phyloP scores from a whole-genome alignment of 1,139 yeast genomes.

The Candida sp. region DNA sequence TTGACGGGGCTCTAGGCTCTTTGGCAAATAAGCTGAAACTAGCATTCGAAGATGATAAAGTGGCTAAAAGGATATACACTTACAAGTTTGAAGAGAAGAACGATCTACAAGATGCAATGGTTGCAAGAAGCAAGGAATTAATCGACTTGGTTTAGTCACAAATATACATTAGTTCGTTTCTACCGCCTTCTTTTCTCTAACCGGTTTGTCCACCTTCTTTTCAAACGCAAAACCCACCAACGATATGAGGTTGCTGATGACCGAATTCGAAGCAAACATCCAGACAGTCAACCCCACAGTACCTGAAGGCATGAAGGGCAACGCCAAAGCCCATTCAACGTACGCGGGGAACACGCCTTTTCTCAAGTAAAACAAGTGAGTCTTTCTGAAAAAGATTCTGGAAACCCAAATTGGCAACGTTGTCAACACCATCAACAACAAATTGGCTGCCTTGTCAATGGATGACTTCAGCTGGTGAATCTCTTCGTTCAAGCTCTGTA shows the following conservation, averaged over 20 bases:
- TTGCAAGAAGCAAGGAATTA: constrained; percentile 16
- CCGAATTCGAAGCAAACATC: constrained; percentile 46
- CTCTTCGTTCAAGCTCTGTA: constrained; percentile 44
- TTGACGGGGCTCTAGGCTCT: neutral
- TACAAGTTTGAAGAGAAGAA: constrained; percentile 23
- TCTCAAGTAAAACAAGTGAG: constrained; percentile 66
- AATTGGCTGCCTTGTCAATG: constrained; percentile 36
- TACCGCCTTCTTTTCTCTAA: constrained; percentile 12
- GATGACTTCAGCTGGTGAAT: constrained; percentile 39
- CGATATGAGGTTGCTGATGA: constrained; percentile 30
- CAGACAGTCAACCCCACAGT: constrained; percentile 56
- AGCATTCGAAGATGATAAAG: constrained; percentile 20
- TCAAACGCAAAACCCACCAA: constrained; percentile 34
- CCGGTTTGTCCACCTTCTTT: constrained; percentile 26
- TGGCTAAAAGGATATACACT: constrained; percentile 21
- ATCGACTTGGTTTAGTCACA: constrained; percentile 4
- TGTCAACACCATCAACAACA: constrained; percentile 31
- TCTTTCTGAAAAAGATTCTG: constrained; percentile 60
- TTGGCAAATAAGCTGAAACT: constrained; percentile 7
- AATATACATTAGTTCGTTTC: constrained; percentile 7
- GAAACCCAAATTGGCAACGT: constrained; percentile 53
- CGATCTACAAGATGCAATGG: constrained; percentile 29
- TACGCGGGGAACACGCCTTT: constrained; percentile 58
- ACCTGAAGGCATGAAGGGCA: constrained; percentile 65
- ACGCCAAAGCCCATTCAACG: constrained; percentile 59